Percentiles rank a stretch among this genome's conserved stretches.
Conservation (phyloP, 2,329 filamentous ascomycete genomes). For the Pyricularia sp. region DNA sequence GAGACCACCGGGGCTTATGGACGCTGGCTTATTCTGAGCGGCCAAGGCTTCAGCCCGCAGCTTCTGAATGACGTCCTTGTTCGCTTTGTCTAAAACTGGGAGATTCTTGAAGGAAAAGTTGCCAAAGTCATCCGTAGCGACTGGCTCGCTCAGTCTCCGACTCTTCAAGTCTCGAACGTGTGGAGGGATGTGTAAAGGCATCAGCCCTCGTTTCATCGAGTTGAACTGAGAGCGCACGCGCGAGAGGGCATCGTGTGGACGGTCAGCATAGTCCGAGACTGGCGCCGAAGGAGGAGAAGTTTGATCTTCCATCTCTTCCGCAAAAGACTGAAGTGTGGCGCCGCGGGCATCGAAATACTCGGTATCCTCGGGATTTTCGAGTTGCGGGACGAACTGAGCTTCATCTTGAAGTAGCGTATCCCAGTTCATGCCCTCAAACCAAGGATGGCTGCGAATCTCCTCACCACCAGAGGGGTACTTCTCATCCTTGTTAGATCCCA, state of each 20-base stretch:
- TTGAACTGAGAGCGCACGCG: slow-evolving; percentile 79
- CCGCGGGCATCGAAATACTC: slow-evolving; percentile 94
- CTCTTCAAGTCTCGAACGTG: slow-evolving; percentile 87
- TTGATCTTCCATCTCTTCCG: slow-evolving; percentile 89
- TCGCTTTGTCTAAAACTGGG: slow-evolving; percentile 90
- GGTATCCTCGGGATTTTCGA: slow-evolving; percentile 90
- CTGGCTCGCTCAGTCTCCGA: slow-evolving; percentile 79
- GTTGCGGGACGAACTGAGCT: slow-evolving; percentile 84
- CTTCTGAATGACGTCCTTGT: slow-evolving; percentile 97
- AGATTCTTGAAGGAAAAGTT: slow-evolving; percentile 96
- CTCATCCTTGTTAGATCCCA: slow-evolving; percentile 77
- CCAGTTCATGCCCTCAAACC: slow-evolving; percentile 85
- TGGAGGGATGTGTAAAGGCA: slow-evolving; percentile 91
- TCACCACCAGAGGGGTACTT: slow-evolving; percentile 74
- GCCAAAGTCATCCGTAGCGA: slow-evolving; percentile 83
- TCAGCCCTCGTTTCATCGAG: slow-evolving; percentile 77
- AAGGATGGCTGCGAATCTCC: slow-evolving; percentile 79
- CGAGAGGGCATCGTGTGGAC: slow-evolving; percentile 89
- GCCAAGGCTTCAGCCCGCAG: slow-evolving; percentile 81
- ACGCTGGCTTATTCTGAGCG: slow-evolving; percentile 40
- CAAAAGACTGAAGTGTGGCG: slow-evolving; percentile 82
- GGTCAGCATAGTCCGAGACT: slow-evolving; percentile 66
- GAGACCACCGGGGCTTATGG: slow-evolving; percentile 28
- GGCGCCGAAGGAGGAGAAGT: slow-evolving; percentile 59
- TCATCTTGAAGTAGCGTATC: slow-evolving; percentile 85